These are phyloP conservation scores for Skeletonema marinoi DNA, from an alignment of 108 stramenopile genomes.

Conservation along the genomic window DNA sequence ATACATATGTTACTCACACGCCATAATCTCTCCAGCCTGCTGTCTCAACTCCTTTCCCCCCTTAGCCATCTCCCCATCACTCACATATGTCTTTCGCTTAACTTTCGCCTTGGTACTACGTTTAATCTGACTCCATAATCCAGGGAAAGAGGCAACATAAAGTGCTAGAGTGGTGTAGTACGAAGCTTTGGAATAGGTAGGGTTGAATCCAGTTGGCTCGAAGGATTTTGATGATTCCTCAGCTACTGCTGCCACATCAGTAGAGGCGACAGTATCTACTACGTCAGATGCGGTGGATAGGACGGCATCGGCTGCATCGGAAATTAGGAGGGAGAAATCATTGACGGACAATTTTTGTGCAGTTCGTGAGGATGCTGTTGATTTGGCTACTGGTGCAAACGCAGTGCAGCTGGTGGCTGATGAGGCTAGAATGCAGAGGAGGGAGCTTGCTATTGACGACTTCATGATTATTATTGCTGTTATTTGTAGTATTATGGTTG, in stretches of 20 bases:
- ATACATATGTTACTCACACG: conserved; percentile 58
- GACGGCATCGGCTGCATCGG: conserved; percentile 17
- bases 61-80: conserved; percentile 54
- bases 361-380: background rate
- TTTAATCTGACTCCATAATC: conserved; percentile 90
- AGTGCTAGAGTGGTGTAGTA: conserved; percentile 93
- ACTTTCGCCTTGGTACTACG: conserved; percentile 89
- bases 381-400: background rate
- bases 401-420: background rate
- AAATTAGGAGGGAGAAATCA: conserved; percentile 19
- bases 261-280: background rate
- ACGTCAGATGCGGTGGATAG: conserved; percentile 5
- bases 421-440: background rate
- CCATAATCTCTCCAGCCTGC: conserved; percentile 94
- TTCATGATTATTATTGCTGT: background rate
- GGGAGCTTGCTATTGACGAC: background rate
- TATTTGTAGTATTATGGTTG: background rate
- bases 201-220: conserved; percentile 14
- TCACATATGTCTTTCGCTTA: conserved; percentile 86
- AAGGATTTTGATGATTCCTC: background rate
- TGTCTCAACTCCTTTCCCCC: conserved; percentile 67
- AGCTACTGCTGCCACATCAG: background rate
- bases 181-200: conserved; percentile 78
- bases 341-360: background rate
- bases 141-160: conserved; percentile 88